Conservation (phyloP, 2,329 filamentous ascomycete genomes). For the Diaporthe humulicola region DNA sequence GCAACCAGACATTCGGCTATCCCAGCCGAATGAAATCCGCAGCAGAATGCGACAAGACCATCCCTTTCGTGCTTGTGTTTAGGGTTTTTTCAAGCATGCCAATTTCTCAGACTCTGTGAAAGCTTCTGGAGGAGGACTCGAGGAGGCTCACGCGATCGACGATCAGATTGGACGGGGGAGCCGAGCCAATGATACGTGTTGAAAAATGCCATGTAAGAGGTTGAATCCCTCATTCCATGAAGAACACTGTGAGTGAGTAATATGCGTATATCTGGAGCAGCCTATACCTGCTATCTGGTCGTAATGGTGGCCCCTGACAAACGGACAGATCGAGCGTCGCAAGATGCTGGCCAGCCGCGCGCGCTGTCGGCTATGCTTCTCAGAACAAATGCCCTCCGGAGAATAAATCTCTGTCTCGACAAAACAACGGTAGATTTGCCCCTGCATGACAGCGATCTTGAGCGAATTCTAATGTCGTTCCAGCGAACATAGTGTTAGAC, state of each 20-base stretch:
- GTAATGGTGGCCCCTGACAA: neutral
- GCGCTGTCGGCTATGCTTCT: neutral
- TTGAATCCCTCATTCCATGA: neutral
- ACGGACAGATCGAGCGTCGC: neutral
- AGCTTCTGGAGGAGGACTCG: neutral
- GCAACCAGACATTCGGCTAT: neutral
- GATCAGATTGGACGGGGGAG: neutral
- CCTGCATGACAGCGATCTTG: slow-evolving; percentile 9
- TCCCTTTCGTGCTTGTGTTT: neutral
- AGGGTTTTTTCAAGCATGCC: neutral
- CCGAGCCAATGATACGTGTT: neutral
- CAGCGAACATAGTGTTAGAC: neutral
- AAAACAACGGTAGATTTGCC: neutral
- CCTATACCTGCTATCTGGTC: too few species aligned
- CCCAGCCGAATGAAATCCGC: neutral
- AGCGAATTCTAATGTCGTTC: neutral
- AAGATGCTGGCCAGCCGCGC: neutral
- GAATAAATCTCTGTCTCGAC: neutral
- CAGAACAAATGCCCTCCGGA: too few species aligned
- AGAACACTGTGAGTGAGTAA: too few species aligned
- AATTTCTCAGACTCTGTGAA: neutral
- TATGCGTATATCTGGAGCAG: neutral
- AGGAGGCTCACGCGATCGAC: neutral
- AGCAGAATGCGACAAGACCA: neutral
- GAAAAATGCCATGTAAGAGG: neutral